Evolutionary conservation across 2,329 filamentous ascomycete species (phyloP).

Genomic region (Arthrobotrys sinensis): DNA sequence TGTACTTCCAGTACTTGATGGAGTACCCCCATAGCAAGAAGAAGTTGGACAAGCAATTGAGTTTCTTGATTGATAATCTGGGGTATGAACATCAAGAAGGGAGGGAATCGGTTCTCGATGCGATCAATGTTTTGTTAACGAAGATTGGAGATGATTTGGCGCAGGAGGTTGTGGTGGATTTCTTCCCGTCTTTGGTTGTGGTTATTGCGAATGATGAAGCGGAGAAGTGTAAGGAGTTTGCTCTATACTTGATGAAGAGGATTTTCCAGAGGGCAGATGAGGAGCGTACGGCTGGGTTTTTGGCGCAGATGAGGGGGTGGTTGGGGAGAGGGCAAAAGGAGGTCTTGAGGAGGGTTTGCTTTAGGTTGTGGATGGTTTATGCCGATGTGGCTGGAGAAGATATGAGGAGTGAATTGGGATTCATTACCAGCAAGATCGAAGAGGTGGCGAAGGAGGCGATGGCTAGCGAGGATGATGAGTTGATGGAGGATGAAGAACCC

Average conservation of each 20-base stretch:
- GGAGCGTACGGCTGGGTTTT: conserved; percentile 79
- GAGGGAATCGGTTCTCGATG: conserved; percentile 91
- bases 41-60: conserved; percentile 88
- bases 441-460: conserved; percentile 52
- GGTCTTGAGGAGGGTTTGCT: conserved; percentile 79
- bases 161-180: conserved; percentile 83
- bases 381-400: conserved; percentile 72
- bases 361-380: conserved; percentile 87
- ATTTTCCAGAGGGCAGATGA: conserved; percentile 84
- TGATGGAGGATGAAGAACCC: conserved; percentile 68
- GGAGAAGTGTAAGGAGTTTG: conserved; percentile 85
- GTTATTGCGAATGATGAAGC: conserved; percentile 91
- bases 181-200: conserved; percentile 89
- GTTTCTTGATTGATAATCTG: conserved; percentile 90
- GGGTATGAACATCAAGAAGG: conserved; percentile 91
- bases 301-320: conserved; percentile 81
- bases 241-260: conserved; percentile 82
- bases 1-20: conserved; percentile 93
- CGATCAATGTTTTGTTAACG: conserved; percentile 85
- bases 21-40: conserved; percentile 94
- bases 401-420: conserved; percentile 39
- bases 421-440: conserved; percentile 45
- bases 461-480: conserved; percentile 66
- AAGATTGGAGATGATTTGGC: conserved; percentile 87
- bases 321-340: conserved; percentile 80